These are phyloP conservation scores for Wickerhamiella allomyrinae DNA, from an alignment of 805 yeast genomes.

Conservation along the genomic window DNA sequence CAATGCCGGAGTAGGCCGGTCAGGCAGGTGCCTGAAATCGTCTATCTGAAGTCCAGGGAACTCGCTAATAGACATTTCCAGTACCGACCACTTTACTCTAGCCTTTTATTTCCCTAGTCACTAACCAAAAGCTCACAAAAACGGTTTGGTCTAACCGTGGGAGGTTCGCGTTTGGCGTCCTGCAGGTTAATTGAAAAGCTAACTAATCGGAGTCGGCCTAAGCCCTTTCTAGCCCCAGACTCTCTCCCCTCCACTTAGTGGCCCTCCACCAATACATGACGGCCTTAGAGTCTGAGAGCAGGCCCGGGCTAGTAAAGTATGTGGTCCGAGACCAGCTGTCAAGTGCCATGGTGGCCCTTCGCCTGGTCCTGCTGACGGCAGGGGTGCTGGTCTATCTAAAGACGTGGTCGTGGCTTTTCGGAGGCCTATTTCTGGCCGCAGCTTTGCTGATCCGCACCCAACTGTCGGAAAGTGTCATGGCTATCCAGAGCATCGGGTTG, in stretches of 20 bases:
- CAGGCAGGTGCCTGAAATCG: slow-evolving; percentile 16
- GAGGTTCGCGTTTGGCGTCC: slow-evolving; percentile 1
- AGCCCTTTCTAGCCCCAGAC: neutral
- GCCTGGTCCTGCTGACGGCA: neutral
- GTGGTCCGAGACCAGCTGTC: neutral
- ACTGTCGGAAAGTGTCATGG: slow-evolving; percentile 26
- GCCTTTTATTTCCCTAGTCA: too few species aligned
- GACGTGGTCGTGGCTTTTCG: neutral
- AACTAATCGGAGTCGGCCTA: neutral
- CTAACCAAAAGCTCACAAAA: too few species aligned
- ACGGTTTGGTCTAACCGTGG: neutral
- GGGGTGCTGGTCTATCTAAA: neutral
- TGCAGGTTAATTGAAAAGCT: neutral
- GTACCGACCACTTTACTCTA: neutral
- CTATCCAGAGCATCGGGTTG: slow-evolving; percentile 34
- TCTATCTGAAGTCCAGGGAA: slow-evolving; percentile 34
- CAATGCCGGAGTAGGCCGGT: slow-evolving; percentile 17
- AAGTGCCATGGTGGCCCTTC: neutral
- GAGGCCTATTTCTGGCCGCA: slow-evolving; percentile 5
- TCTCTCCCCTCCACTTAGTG: neutral
- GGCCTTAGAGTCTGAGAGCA: neutral
- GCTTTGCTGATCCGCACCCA: neutral
- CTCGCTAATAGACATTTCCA: slow-evolving; percentile 26
- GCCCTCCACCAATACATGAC: neutral
- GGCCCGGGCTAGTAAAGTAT: neutral